phyloP scores from a whole-genome alignment of 257 asterid species.

The Solanum tarapatanum region DNA sequence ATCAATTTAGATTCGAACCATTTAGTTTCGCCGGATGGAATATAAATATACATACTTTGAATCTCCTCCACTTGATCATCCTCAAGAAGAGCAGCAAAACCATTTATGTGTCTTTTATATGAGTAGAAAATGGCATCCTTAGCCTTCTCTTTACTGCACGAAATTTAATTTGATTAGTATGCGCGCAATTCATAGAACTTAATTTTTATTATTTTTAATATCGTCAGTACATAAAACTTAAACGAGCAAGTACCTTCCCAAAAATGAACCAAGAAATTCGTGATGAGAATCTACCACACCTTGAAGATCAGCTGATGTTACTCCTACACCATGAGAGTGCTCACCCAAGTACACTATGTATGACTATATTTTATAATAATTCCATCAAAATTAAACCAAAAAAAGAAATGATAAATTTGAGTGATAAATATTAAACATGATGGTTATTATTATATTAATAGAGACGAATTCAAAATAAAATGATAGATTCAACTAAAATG shows the following conservation, averaged over 20 bases:
- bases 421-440: neutral
- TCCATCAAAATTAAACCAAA: neutral
- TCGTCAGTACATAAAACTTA: neutral
- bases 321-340: slow-evolving; percentile 52
- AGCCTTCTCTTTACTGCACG: slow-evolving; percentile 37
- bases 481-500: neutral
- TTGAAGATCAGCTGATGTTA: slow-evolving; percentile 26
- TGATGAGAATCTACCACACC: slow-evolving; percentile 40
- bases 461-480: neutral
- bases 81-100: slow-evolving; percentile 66
- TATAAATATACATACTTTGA: slow-evolving; percentile 20
- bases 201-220: neutral
- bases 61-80: slow-evolving; percentile 52
- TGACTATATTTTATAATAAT: slow-evolving; percentile 26
- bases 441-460: neutral
- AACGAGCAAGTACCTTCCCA: slow-evolving; percentile 41
- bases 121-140: slow-evolving; percentile 57
- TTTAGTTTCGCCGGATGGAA: too few species aligned
- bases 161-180: neutral
- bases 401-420: too few species aligned
- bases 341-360: slow-evolving; percentile 75
- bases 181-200: neutral
- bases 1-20: too few species aligned
- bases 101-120: slow-evolving; percentile 49
- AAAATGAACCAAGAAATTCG: slow-evolving; percentile 37